Base-by-base conservation (phyloP, 2,329 filamentous ascomycete genomes). In the Chaetomium sp. region DNA sequence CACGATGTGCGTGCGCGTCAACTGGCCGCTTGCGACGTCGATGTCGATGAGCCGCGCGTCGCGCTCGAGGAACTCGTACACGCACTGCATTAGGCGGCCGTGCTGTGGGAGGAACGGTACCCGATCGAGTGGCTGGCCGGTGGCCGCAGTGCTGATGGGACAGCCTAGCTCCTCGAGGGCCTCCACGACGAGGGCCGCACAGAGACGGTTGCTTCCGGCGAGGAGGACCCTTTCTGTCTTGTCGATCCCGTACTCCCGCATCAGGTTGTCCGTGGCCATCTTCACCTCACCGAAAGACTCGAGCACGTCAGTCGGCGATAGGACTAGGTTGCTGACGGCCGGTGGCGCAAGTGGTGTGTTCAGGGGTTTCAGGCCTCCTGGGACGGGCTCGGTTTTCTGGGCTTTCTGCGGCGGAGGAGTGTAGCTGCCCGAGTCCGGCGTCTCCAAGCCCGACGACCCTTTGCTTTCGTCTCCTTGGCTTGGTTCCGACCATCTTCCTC, bases 111-210 rank as follows among this genome's bases (percentile, higher is more conserved):
- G 61, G 56, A 73, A 70, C 0, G 62, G 45, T 12, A 78, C 70
- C 1, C 73, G 70, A 0, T 65, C 31, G 1, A 76, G 68, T 6
- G n/a, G 51, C 59, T 74, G 63, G 29, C 75, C 73, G 4, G 73
- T 33, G 2, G 33, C 51, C 3, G 74, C 72, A 3, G 60, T 60
- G 0, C 70, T 19, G 25, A 57, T 25, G 38, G 7, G 25, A 5
- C 65, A 73, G 0, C 77, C 77, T 0, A 78, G 70, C 57, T 74
- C 33, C 29, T 76, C 72, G 27, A 78, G 77, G 1, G 76, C 75
- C 55, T 79, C 76, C 1, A 77, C 35, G 2, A 76, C 54, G 1
- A 78, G 67, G 2, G 72, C 55, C 1, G 71, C 49, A 42, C 71
- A 72, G 23, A 79, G 65, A 9, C 63, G 63, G 7, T 69, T 72